Evolutionary conservation across 2,329 filamentous ascomycete species (phyloP).

Genomic region (Microcyclospora pomicola): DNA sequence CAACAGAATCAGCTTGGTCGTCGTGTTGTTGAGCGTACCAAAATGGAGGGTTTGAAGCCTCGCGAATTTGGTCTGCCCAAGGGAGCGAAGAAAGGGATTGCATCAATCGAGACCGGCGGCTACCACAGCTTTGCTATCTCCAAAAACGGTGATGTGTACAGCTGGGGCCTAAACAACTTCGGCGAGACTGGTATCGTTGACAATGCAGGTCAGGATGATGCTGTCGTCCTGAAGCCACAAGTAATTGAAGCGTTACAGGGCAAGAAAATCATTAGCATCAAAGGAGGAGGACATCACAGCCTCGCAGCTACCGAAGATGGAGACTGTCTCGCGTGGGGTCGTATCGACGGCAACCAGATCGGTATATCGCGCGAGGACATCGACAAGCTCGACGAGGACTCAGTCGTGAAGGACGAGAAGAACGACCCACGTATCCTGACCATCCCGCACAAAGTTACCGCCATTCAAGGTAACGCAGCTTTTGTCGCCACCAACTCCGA

Average conservation of each 20-base stretch:
- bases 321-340: slow-evolving; percentile 46
- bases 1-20: slow-evolving; percentile 59
- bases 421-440: slow-evolving; percentile 58
- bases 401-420: slow-evolving; percentile 48
- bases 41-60: slow-evolving; percentile 40
- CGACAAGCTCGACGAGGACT: slow-evolving; percentile 41
- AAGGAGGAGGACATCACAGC: slow-evolving; percentile 61
- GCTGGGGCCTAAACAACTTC: slow-evolving; percentile 80
- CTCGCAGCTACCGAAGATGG: slow-evolving; percentile 35
- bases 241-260: slow-evolving; percentile 50
- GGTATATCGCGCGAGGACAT: slow-evolving; percentile 31
- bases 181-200: slow-evolving; percentile 56
- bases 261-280: slow-evolving; percentile 50
- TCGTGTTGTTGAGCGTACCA: slow-evolving; percentile 45
- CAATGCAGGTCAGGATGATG: slow-evolving; percentile 51
- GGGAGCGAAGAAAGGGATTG: slow-evolving; percentile 36
- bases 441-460: slow-evolving; percentile 42
- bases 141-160: slow-evolving; percentile 54
- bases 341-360: slow-evolving; percentile 45
- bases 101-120: slow-evolving; percentile 51
- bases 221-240: slow-evolving; percentile 55
- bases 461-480: slow-evolving; percentile 41
- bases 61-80: slow-evolving; percentile 41
- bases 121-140: slow-evolving; percentile 71
- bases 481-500: slow-evolving; percentile 46